Evolutionary conservation across 2,329 filamentous ascomycete species (phyloP), one percentile per base, ranked within the genome.

Genomic region (Aureobasidium subglaciale): DNA sequence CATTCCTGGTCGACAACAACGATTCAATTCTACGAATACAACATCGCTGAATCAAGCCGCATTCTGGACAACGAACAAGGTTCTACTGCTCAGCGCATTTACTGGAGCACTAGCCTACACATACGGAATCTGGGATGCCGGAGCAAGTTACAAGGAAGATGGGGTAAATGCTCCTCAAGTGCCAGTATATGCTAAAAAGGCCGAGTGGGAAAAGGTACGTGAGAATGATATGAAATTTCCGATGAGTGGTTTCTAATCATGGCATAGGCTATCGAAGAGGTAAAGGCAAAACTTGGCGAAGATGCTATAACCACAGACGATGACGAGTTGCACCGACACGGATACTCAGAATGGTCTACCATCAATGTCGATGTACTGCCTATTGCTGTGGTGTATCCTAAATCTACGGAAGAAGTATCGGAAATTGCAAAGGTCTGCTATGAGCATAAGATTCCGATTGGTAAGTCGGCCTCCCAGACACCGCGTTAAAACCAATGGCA

Each of bases 391-490:
- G 81, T 81, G 2, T 85, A 85, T 59, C 86, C 86, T 0, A 76
- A 73, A 27, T 78, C 74, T 1, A 88, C 85, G 0, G 78, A 82
- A 56, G 78, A 88, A 16, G 85, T 88, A 2, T 81, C 79, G 0
- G 65, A 73, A 34, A 81, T 88, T 56, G 84, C 83, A 29, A 77
- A 84, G 60, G 77, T 91, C 55, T 96, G 90, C 72, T 78, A 87
- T 71, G 86, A 86, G 67, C 85, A 90, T 70, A 84, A 80, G 15
- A 81, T 96, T 54, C 91, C 91, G 1, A 87, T 96, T 73, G 73
- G 70, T 72, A 65, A 41, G 67, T 53, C n/a, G 15, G 11, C 1
- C 27, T 30, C 4, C 29, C n/a, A n/a, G n/a, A n/a, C n/a, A n/a
- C n/a, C n/a, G n/a, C n/a, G n/a, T n/a, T n/a, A n/a, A n/a, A n/a